Percentiles rank a stretch among this genome's conserved stretches.
These are phyloP conservation scores for Herpetomonas muscarum DNA, from an alignment of 208 protist species.

Conservation along the genomic window DNA sequence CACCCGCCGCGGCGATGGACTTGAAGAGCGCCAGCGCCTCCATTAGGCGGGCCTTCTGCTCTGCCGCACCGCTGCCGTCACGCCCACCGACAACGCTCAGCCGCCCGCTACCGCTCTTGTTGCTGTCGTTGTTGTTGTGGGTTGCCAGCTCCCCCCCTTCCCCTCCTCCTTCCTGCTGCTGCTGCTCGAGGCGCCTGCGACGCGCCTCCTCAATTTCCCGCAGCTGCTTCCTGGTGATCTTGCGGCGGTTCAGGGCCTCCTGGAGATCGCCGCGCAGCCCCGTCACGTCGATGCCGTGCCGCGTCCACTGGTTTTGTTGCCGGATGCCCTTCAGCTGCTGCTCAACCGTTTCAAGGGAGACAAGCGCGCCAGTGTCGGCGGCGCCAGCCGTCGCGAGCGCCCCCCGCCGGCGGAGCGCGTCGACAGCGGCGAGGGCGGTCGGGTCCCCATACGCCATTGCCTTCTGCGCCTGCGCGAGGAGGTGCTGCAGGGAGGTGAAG, in stretches of 20 bases:
- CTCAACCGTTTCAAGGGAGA: constrained; percentile 59
- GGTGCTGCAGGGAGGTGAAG: constrained; percentile 56
- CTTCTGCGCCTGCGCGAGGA: constrained; percentile 14
- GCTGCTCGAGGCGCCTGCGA: constrained; percentile 8
- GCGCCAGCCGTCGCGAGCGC: neutral
- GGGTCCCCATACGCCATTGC: constrained; percentile 2
- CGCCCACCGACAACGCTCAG: too few species aligned
- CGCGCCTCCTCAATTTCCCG: constrained; percentile 39
- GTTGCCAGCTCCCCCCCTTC: neutral
- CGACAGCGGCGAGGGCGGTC: neutral
- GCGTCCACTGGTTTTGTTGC: constrained; percentile 36
- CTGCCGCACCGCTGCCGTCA: too few species aligned
- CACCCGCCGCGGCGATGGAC: constrained; percentile 27
- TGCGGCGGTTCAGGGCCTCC: constrained; percentile 52
- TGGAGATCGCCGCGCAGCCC: constrained; percentile 58
- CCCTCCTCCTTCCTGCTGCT: constrained; percentile 6
- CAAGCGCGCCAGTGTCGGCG: constrained; percentile 14
- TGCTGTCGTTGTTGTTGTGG: neutral
- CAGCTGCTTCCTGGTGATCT: constrained; percentile 65
- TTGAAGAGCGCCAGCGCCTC: constrained; percentile 35
- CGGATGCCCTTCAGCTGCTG: constrained; percentile 57
- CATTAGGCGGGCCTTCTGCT: constrained; percentile 38
- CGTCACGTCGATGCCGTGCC: constrained; percentile 79
- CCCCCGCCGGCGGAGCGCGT: neutral
- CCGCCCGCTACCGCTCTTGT: too few species aligned